These are phyloP conservation scores for Geranium incanum DNA, from an alignment of 441 rosid species.

Conservation along the genomic window DNA sequence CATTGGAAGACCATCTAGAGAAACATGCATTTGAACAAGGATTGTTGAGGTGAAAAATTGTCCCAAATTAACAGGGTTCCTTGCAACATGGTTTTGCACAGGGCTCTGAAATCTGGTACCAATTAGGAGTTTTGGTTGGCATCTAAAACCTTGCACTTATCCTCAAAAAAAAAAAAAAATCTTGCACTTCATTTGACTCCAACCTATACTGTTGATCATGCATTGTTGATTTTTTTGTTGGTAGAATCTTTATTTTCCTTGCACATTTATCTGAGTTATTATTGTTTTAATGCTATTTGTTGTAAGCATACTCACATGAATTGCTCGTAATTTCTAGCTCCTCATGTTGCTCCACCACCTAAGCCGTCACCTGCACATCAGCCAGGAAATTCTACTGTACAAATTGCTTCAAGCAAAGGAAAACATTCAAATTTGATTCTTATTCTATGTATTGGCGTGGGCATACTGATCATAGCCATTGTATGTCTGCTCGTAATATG, in stretches of 20 bases:
- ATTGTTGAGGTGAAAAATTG: neutral
- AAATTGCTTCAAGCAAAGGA: slow-evolving; percentile 35
- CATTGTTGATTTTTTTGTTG: neutral
- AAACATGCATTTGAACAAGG: neutral
- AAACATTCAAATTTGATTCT: slow-evolving; percentile 55
- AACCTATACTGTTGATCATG: neutral
- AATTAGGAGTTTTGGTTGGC: neutral
- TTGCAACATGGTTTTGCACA: neutral
- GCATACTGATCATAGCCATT: slow-evolving; percentile 47
- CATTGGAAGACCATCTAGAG: neutral
- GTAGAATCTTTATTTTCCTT: neutral
- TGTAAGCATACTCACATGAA: slow-evolving; percentile 22
- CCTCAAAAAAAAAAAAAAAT: too few species aligned
- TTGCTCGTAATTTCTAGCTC: slow-evolving; percentile 51
- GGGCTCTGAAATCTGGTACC: neutral
- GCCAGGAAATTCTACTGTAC: slow-evolving; percentile 37
- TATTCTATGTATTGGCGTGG: slow-evolving; percentile 57
- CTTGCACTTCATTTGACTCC: neutral
- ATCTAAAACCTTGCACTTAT: neutral
- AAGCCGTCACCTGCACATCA: slow-evolving; percentile 38
- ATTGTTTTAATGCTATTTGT: neutral
- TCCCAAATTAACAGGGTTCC: too few species aligned
- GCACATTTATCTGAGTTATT: neutral
- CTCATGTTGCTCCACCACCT: slow-evolving; percentile 48
- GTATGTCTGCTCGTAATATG: slow-evolving; percentile 56